Base-by-base conservation (phyloP, 257 asterid species). In the Solanum dulcamara region DNA sequence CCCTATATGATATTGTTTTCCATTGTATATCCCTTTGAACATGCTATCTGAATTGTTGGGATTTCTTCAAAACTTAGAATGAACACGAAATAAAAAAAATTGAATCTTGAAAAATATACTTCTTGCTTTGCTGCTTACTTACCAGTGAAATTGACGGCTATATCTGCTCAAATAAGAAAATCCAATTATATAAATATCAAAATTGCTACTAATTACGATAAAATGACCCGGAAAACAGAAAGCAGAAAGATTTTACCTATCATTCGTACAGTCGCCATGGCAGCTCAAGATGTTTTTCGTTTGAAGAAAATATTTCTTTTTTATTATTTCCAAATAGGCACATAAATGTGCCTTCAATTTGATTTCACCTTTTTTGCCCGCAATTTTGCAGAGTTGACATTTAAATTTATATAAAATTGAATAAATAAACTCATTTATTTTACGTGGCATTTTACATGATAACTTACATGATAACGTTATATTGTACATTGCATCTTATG, bases 131-230 rank as follows among this genome's bases (percentile, higher is more conserved):
- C 59, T 42, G 81, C 42, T 83, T 24, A 84, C 88, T 71, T 44
- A 96, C 99, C 99, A 88, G 99, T 96, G 88, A 96, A 92, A 87
- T 96, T 96, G 82, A 94, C 99, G 83, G 98, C 98, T 86, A 95
- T 93, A 85, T 96, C 99, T 96, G 75, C 75, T 32, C 42, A 17
- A 67, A 32, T 32, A 7, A 32, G n/a, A 67, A 67, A 30, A 32
- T 15, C 1, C 15, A 32, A 32, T 67, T 67, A 32, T 7, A 67
- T 15, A 67, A 67, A 67, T 0, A 64, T 7, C 44, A 67, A 67
- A 7, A 32, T 14, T 66, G 30, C 40, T 30, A 30, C 12, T 66
- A 42, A 83, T 57, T 51, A 20, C n/a, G 13, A 67, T 2, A 80
- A 44, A 85, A 8, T 44, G 55, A 40, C 35, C n/a, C 30, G 7